Evolutionary conservation across 2,329 filamentous ascomycete species (phyloP).

Genomic region (Sporothrix humicola): DNA sequence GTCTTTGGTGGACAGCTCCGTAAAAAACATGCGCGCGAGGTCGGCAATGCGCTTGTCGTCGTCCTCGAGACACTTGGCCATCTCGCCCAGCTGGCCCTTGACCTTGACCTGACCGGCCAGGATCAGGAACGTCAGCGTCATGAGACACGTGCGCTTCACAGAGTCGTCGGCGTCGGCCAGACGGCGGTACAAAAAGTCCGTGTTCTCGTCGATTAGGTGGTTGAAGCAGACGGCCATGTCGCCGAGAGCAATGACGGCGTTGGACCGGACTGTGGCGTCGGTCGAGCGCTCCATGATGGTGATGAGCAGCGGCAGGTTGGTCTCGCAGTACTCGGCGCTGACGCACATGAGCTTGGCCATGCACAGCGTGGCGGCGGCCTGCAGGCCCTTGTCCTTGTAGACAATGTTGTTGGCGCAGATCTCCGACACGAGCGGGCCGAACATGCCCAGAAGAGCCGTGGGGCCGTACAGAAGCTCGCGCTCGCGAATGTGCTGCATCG

Average conservation of each 20-base stretch:
- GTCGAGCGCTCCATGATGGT: slow-evolving; percentile 96
- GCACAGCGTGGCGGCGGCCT: slow-evolving; percentile 91
- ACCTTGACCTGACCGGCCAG: slow-evolving; percentile 98
- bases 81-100: slow-evolving; percentile 96
- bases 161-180: slow-evolving; percentile 86
- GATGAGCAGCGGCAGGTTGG: slow-evolving; percentile 89
- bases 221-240: slow-evolving; percentile 99
- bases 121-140: slow-evolving; percentile 98
- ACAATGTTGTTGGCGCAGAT: slow-evolving; percentile 94
- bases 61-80: slow-evolving; percentile 98
- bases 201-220: slow-evolving; percentile 98
- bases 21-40: slow-evolving; percentile 97
- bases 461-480: slow-evolving; percentile 82
- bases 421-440: slow-evolving; percentile 89
- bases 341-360: slow-evolving; percentile 99
- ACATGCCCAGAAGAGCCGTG: slow-evolving; percentile 83
- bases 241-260: slow-evolving; percentile 93
- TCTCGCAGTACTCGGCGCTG: slow-evolving; percentile 93
- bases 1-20: slow-evolving; percentile 94
- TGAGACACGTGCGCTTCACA: slow-evolving; percentile 95
- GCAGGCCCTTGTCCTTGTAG: slow-evolving; percentile 86
- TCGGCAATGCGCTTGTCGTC: slow-evolving; percentile 94
- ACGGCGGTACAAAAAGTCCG: slow-evolving; percentile 93
- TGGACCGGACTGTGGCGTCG: slow-evolving; percentile 90
- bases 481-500: slow-evolving; percentile 83